Percentiles rank a stretch among this genome's conserved stretches.
Evolutionary conservation across 192 early-diverging fungal genomes (phyloP).

Genomic region (Funneliformis mosseae): DNA sequence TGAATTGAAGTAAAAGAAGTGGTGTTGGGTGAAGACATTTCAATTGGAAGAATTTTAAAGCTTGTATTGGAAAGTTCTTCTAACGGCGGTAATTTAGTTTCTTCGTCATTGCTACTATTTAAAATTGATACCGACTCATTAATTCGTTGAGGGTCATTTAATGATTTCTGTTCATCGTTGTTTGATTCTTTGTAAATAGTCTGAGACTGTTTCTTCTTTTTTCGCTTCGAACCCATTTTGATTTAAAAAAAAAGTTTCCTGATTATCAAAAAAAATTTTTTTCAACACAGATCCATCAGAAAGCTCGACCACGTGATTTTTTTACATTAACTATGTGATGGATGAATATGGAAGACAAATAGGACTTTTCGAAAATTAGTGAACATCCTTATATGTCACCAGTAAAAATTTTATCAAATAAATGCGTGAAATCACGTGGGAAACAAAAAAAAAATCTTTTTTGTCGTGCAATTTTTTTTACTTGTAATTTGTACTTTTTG

Average conservation of each 20-base stretch:
- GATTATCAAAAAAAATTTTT: not conserved
- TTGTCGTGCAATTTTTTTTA: no score
- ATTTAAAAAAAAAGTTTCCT: not conserved
- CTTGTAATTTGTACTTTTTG: no score
- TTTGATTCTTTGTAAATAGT: not conserved
- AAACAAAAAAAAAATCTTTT: no score
- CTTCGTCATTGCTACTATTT: not conserved
- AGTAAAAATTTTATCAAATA: no score
- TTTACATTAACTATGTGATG: no score
- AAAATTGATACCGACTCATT: not conserved
- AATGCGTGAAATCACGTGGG: no score
- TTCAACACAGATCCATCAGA: no score
- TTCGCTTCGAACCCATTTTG: not conserved
- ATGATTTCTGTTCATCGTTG: not conserved
- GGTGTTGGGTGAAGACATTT: not conserved
- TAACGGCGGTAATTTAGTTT: not conserved
- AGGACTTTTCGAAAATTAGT: no score
- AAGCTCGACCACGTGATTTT: no score
- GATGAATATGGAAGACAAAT: no score
- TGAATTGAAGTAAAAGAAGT: slow-evolving; percentile 10
- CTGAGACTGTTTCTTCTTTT: not conserved
- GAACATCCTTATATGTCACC: no score
- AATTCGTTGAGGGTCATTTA: not conserved
- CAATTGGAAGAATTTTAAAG: not conserved
- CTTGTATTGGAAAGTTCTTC: not conserved